phyloP scores from a whole-genome alignment of 225 moss, liverwort and hornwort genomes.

The Ulota crispa region DNA sequence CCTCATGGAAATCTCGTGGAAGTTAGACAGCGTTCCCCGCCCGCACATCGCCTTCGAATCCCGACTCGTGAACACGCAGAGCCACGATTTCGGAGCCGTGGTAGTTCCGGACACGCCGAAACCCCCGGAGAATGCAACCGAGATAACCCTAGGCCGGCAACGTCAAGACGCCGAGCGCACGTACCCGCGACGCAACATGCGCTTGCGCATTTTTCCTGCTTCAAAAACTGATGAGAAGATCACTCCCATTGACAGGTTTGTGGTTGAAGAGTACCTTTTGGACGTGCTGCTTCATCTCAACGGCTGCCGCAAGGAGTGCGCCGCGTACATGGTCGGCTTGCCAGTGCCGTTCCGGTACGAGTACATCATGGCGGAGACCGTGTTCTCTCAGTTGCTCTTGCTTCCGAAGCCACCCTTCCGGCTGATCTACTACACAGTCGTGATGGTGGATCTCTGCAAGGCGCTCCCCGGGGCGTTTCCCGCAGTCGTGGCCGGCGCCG shows the following conservation, averaged over 20 bases:
- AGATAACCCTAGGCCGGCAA: conserved; percentile 62
- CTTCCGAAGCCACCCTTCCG: conserved; percentile 91
- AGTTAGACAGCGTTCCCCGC: conserved; percentile 87
- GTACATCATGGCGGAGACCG: conserved; percentile 96
- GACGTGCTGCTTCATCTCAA: conserved; percentile 88
- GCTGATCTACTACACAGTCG: conserved; percentile 88
- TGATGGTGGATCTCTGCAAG: conserved; percentile 99
- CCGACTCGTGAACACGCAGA: conserved; percentile 70
- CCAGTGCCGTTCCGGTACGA: conserved; percentile 98
- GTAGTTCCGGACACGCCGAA: conserved; percentile 78
- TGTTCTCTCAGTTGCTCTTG: conserved; percentile 93
- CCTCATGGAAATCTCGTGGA: conserved; percentile 82
- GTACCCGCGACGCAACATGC: conserved; percentile 74
- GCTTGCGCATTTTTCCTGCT: conserved; percentile 83
- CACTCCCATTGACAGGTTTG: conserved; percentile 86
- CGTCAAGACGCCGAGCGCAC: conserved; percentile 74
- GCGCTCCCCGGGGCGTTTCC: conserved; percentile 99
- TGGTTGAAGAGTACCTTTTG: conserved; percentile 96
- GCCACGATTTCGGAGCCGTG: conserved; percentile 70
- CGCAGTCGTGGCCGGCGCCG: conserved; percentile 96
- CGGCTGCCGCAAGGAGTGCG: conserved; percentile 97
- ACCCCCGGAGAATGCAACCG: conserved; percentile 51
- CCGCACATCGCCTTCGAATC: conserved; percentile 91
- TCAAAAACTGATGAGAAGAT: conserved; percentile 95
- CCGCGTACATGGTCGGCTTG: conserved; percentile 93